phyloP scores from a whole-genome alignment of 768 basidiomycete species.

The Termitomyces sp. region DNA sequence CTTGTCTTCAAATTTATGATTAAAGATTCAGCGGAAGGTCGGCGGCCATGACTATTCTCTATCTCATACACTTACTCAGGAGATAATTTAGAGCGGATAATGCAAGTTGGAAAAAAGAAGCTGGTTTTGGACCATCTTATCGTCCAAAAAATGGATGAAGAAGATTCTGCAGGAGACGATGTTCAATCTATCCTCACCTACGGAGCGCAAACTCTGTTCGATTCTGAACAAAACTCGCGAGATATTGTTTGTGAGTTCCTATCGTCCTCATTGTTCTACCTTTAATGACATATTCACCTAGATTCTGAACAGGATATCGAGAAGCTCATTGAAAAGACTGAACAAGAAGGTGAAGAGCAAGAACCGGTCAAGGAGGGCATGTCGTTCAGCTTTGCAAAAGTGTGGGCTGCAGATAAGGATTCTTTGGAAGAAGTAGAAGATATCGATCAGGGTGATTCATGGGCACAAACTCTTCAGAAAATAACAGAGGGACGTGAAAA shows the following conservation, averaged over 20 bases:
- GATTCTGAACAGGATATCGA: slow-evolving; percentile 82
- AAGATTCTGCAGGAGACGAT: slow-evolving; percentile 63
- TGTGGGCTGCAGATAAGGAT: slow-evolving; percentile 84
- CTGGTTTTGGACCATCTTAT: slow-evolving; percentile 92
- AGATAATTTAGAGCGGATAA: slow-evolving; percentile 69
- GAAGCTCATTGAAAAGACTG: slow-evolving; percentile 81
- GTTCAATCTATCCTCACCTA: slow-evolving; percentile 87
- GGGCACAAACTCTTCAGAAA: slow-evolving; percentile 66
- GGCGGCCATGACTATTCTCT: neutral
- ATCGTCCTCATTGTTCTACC: neutral
- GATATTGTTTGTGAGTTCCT: slow-evolving; percentile 64
- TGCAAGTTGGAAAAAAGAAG: slow-evolving; percentile 94
- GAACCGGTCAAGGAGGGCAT: slow-evolving; percentile 44
- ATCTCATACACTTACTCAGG: slow-evolving; percentile 2
- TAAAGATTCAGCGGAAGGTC: slow-evolving; percentile 89
- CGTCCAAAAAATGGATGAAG: slow-evolving; percentile 93
- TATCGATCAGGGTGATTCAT: slow-evolving; percentile 68
- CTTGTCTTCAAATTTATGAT: slow-evolving; percentile 96
- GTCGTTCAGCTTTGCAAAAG: slow-evolving; percentile 83
- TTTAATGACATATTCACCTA: slow-evolving; percentile 21
- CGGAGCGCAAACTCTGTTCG: slow-evolving; percentile 84
- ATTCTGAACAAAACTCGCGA: slow-evolving; percentile 49
- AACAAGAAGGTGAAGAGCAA: slow-evolving; percentile 60
- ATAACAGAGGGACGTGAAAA: slow-evolving; percentile 41
- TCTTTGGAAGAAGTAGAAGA: slow-evolving; percentile 64